A percentile compares a stretch with the other conserved stretches of the same genome.
These are phyloP conservation scores for Metschnikowia kunwiensis DNA, from an alignment of 805 yeast genomes.

Conservation along the genomic window DNA sequence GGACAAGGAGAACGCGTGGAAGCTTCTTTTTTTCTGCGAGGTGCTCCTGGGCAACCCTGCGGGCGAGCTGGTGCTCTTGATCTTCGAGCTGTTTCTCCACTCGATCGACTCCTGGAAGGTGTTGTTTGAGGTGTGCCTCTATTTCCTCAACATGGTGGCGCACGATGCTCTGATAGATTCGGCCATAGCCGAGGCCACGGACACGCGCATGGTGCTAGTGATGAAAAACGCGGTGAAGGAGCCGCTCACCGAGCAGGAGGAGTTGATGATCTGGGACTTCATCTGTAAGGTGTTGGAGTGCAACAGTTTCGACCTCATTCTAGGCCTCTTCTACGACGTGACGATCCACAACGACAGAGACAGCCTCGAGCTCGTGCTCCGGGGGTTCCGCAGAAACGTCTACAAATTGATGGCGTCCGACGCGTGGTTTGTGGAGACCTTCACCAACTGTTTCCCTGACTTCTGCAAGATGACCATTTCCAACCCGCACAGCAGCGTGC, in stretches of 20 bases:
- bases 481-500: conserved; percentile 3
- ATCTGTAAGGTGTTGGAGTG: conserved; percentile 10
- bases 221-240: conserved; percentile 6
- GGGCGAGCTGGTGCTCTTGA: conserved; percentile 6
- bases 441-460: conserved; percentile 10
- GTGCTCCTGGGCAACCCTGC: conserved; percentile 8
- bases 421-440: conserved; percentile 7
- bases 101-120: conserved; percentile 13
- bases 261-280: conserved; percentile 12
- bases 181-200: conserved; percentile 10
- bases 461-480: conserved; percentile 4
- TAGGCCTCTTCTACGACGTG: conserved; percentile 13
- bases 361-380: neutral
- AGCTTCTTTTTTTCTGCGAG: conserved; percentile 11
- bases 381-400: conserved; percentile 5
- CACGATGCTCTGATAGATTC: conserved; percentile 11
- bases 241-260: conserved; percentile 9
- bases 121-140: conserved; percentile 9
- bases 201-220: conserved; percentile 10
- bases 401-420: conserved; percentile 7
- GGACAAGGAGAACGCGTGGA: conserved; percentile 12
- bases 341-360: conserved; percentile 1
- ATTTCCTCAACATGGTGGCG: conserved; percentile 10
- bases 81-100: conserved; percentile 12
- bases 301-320: conserved; percentile 9